Evolutionary conservation across 75 land plant species (phyloP), one percentile per base, ranked within the genome.

Genomic region (Cryptomeria japonica): DNA sequence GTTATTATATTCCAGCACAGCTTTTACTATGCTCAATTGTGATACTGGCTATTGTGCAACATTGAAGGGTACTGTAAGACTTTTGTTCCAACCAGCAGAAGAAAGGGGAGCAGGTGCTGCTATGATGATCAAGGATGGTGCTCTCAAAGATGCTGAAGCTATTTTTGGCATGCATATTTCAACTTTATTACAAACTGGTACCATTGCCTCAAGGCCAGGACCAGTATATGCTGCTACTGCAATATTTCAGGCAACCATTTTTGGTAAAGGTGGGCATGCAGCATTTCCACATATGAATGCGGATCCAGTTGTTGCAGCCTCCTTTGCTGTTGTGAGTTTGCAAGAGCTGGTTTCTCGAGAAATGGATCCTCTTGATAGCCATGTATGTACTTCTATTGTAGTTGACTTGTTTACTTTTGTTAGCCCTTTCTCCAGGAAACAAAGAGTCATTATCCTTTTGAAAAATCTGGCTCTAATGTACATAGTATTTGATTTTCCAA

Each of bases 71-170:
- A 95, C 98, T 44, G 98, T 96, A 51, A 91, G 88, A 86, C 89
- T 96, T 80, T 88, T 96, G 80, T 96, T 96, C 84, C 98, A 96
- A 87, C 98, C 98, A 31, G 98, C 93, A 68, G 98, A 96, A 90
- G 98, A 96, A 89, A 97, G 96, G 19, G 91, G 89, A 58, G 95
- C 93, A 13, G 98, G 98, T 79, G 98, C 97, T 9, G 87, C 84
- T 84, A 80, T 89, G 80, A 97, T 95, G 98, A 93, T 94, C 41
- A 94, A 93, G 46, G 97, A 94, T 76, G 96, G 97, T 37, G 96
- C 97, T 82, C 93, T 97, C 34, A 93, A 94, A 46, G 89, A 94
- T 82, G 93, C 97, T 47, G 89, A 93, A 85, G 96, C 93, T 19
- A 97, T 97, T 84, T 97, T 95, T 88, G 96, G 91, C 5, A 93